A percentile compares a stretch with the other conserved stretches of the same genome.
These are phyloP conservation scores for Pelargonium nanum DNA, from an alignment of 345 rosid species.

Conservation along the genomic window DNA sequence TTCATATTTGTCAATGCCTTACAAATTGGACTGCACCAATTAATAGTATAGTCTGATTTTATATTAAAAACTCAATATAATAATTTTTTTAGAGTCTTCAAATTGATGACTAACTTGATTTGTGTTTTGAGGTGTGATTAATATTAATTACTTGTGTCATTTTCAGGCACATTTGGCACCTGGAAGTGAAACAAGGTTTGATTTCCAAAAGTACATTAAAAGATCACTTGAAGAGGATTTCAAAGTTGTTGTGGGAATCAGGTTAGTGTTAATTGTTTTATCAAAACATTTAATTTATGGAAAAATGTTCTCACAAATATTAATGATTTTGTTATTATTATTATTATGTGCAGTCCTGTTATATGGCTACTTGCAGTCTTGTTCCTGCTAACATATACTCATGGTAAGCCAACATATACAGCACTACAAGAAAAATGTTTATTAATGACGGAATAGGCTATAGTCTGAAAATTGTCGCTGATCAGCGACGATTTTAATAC, in stretches of 20 bases:
- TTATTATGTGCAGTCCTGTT: conserved; percentile 45
- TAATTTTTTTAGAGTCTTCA: no score
- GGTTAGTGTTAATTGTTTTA: conserved; percentile 20
- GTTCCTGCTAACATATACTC: conserved; percentile 62
- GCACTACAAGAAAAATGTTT: not conserved
- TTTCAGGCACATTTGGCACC: conserved; percentile 91
- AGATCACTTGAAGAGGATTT: conserved; percentile 90
- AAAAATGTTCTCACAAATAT: no score
- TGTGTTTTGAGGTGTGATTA: no score
- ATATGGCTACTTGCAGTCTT: conserved; percentile 70
- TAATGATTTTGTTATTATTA: no score
- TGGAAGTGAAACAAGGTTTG: conserved; percentile 56
- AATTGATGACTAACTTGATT: no score
- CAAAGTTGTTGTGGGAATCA: conserved; percentile 80
- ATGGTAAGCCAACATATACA: conserved; percentile 37
- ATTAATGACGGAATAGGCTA: no score
- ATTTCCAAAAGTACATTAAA: conserved; percentile 74
- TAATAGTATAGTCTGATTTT: no score
- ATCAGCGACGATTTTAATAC: no score
- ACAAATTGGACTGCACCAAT: no score
- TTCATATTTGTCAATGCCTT: no score
- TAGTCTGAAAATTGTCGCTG: not conserved
- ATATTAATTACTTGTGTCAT: not conserved
- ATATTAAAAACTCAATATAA: no score
- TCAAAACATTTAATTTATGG: no score